These are phyloP conservation scores for Fusarium sp. DNA, from an alignment of 2,329 filamentous ascomycete genomes.

Conservation along the genomic window DNA sequence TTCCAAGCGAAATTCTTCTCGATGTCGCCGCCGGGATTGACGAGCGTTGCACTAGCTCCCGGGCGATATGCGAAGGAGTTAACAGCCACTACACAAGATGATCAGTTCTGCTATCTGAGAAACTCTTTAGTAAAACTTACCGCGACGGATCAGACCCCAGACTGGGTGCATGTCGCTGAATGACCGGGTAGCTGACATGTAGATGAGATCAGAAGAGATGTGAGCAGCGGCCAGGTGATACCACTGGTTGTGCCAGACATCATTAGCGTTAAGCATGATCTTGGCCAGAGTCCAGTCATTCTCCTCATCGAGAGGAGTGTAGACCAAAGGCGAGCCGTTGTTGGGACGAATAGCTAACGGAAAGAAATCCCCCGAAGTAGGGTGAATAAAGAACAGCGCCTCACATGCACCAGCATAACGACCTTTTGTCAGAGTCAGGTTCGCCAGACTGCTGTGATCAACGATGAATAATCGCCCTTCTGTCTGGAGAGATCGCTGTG, in stretches of 20 bases:
- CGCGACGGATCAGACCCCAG: not conserved
- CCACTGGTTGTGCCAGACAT: not conserved
- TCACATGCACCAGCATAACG: not conserved
- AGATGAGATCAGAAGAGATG: not conserved
- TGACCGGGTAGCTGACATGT: not conserved
- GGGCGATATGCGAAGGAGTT: not conserved
- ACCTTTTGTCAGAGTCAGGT: not conserved
- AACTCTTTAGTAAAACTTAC: rapidly evolving
- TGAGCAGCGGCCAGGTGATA: not conserved
- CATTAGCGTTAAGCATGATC: not conserved
- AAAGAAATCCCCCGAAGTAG: not conserved
- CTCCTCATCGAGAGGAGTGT: not conserved
- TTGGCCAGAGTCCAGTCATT: not conserved
- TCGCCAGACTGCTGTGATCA: not conserved
- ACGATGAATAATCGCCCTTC: not conserved
- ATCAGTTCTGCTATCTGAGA: rapidly evolving
- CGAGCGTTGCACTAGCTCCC: not conserved
- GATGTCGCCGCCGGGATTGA: not conserved
- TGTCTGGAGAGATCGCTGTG: not conserved
- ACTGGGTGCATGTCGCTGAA: not conserved
- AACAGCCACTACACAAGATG: rapidly evolving
- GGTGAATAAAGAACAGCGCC: not conserved
- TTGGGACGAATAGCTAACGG: not conserved
- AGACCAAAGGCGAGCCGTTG: not conserved
- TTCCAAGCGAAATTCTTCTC: not conserved